Conservation (phyloP, 768 basidiomycete species). For the Leccinellum albellum region DNA sequence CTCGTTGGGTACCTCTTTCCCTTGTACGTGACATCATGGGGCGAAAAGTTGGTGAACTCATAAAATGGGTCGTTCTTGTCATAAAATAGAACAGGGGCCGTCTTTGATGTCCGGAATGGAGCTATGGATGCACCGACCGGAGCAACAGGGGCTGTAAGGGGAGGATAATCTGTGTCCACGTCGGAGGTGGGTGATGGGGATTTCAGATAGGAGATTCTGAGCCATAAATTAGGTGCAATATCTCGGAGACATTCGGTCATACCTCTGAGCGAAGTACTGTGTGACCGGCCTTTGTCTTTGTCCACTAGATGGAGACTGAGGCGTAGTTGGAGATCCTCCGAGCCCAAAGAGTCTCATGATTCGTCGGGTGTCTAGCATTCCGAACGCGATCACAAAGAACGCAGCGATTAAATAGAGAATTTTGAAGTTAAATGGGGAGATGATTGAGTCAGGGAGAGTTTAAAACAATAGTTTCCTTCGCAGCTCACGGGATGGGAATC, state of each 20-base stretch:
- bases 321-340: slow-evolving; percentile 25
- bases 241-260: not conserved
- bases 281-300: slow-evolving; percentile 23
- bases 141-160: slow-evolving; percentile 30
- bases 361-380: slow-evolving; percentile 32
- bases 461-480: slow-evolving; percentile 11
- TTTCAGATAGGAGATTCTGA: slow-evolving; percentile 16
- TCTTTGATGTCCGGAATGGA: slow-evolving; percentile 25
- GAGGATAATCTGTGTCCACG: slow-evolving; percentile 25
- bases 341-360: slow-evolving; percentile 32
- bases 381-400: slow-evolving; percentile 20
- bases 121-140: slow-evolving; percentile 29
- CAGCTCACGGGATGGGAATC: slow-evolving; percentile 10
- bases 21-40: slow-evolving; percentile 58
- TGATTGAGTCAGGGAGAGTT: slow-evolving; percentile 12
- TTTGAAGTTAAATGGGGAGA: slow-evolving; percentile 15
- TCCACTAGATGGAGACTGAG: slow-evolving; percentile 18
- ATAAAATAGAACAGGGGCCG: slow-evolving; percentile 54
- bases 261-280: slow-evolving; percentile 25
- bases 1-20: slow-evolving; percentile 69
- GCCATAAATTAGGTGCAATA: not conserved
- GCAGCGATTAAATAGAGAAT: slow-evolving; percentile 26
- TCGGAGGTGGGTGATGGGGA: slow-evolving; percentile 5
- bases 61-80: slow-evolving; percentile 62
- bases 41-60: slow-evolving; percentile 72